A percentile compares a stretch with the other conserved stretches of the same genome.
Conservation (phyloP, 2,329 filamentous ascomycete species). For the Exophiala aquamarina region DNA sequence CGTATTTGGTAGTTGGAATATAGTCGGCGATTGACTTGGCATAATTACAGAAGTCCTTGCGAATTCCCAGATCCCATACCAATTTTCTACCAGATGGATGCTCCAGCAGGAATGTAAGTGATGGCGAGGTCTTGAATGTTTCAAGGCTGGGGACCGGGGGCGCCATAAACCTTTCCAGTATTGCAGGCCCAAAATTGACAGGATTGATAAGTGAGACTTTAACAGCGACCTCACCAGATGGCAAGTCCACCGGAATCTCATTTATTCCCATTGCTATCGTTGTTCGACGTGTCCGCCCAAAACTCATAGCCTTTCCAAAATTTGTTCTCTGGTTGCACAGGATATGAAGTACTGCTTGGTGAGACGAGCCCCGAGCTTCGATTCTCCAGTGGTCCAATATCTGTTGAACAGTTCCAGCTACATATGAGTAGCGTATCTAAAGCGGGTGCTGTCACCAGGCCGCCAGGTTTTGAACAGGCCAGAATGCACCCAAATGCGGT, state of each 20-base stretch:
- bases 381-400: too few relatives aligned
- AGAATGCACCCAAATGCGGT: too few relatives aligned
- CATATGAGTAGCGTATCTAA: too few relatives aligned
- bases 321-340: too few relatives aligned
- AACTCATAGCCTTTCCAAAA: too few relatives aligned
- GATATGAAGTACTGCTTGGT: too few relatives aligned
- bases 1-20: constrained; percentile 1
- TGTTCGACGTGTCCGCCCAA: too few relatives aligned
- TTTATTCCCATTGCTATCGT: not conserved
- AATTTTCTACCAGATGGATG: constrained; percentile 12
- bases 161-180: constrained; percentile 41
- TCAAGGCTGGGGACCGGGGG: constrained; percentile 38
- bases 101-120: constrained; percentile 24
- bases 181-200: constrained; percentile 41
- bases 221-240: constrained; percentile 2
- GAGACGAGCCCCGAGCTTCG: too few relatives aligned
- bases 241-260: not conserved
- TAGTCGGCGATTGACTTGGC: constrained; percentile 17
- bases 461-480: too few relatives aligned
- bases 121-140: constrained; percentile 20
- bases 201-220: constrained; percentile 36
- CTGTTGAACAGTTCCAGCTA: too few relatives aligned
- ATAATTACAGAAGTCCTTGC: constrained; percentile 20
- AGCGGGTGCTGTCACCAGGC: too few relatives aligned
- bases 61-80: constrained; percentile 28